A percentile compares a stretch with the other conserved stretches of the same genome.
Evolutionary conservation across 2,329 filamentous ascomycete species (phyloP).

Genomic region (Aschersonia sp.): DNA sequence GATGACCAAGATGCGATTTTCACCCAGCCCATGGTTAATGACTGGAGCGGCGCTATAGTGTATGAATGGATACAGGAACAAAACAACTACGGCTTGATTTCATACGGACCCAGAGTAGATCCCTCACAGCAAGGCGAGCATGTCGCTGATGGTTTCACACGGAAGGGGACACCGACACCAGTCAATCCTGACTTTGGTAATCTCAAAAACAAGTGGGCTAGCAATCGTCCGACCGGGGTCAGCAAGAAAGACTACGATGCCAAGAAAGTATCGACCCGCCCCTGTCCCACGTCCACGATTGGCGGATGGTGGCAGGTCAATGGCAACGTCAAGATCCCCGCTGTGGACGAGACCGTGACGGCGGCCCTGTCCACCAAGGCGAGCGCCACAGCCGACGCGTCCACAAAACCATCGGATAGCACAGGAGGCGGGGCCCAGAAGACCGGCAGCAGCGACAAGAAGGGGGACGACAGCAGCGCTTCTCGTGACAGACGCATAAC

Average conservation of each 20-base stretch:
- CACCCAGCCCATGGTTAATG: conserved; percentile 53
- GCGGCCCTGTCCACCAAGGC: conserved; percentile 10
- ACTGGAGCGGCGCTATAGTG: conserved; percentile 64
- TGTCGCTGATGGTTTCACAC: conserved; percentile 50
- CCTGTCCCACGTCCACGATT: conserved; percentile 55
- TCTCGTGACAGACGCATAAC: conserved; percentile 13
- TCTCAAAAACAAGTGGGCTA: conserved; percentile 62
- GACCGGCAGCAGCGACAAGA: background rate
- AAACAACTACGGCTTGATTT: conserved; percentile 71
- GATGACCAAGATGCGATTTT: conserved; percentile 66
- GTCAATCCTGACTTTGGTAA: conserved; percentile 65
- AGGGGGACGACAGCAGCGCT: conserved; percentile 4
- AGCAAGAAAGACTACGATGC: conserved; percentile 50
- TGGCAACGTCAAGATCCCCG: conserved; percentile 54
- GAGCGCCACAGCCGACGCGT: conserved; percentile 6
- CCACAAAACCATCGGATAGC: background rate
- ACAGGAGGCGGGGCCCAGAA: background rate
- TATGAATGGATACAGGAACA: conserved; percentile 84
- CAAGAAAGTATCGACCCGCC: conserved; percentile 42
- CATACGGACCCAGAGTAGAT: conserved; percentile 49
- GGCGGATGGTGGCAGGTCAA: conserved; percentile 70
- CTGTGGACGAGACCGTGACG: conserved; percentile 39
- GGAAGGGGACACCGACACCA: conserved; percentile 59
- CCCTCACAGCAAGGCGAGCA: conserved; percentile 36
- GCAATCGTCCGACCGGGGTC: conserved; percentile 54